phyloP scores from a whole-genome alignment of 1,284 basidiomycete species.

The Naganishia albida region DNA sequence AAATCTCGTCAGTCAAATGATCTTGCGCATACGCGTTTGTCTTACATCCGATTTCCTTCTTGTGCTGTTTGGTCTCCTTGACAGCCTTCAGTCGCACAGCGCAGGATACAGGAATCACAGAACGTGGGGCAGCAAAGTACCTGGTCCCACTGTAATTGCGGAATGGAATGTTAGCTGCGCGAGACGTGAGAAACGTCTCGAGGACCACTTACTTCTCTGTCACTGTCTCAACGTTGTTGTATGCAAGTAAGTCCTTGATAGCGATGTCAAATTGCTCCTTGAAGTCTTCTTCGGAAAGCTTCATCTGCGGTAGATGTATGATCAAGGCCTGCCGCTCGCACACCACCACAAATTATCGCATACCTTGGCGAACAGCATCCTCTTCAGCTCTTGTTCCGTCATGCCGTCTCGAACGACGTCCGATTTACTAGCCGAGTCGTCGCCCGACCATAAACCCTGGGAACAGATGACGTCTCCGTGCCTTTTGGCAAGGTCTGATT shows the following conservation, averaged over 20 bases:
- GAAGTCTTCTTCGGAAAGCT: constrained; percentile 25
- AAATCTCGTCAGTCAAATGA: constrained; percentile 27
- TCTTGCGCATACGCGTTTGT: too few species aligned
- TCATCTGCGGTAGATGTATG: constrained; percentile 8
- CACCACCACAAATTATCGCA: neutral
- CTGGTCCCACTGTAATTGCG: neutral
- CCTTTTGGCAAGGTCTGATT: constrained; percentile 66
- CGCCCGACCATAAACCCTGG: constrained; percentile 47
- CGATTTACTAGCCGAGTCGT: constrained; percentile 57
- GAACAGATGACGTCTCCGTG: constrained; percentile 71
- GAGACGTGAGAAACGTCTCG: neutral
- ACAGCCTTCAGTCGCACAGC: constrained; percentile 4
- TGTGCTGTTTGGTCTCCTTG: constrained; percentile 22
- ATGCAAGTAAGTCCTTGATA: constrained; percentile 74
- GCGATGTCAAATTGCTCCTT: constrained; percentile 67
- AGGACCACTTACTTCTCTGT: constrained; percentile 1
- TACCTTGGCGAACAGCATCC: constrained; percentile 41
- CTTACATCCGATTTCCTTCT: constrained; percentile 17
- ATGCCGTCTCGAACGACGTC: constrained; percentile 75
- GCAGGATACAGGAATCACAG: constrained; percentile 16
- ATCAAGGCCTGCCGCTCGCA: neutral
- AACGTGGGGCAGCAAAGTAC: constrained; percentile 18
- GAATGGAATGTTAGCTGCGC: neutral
- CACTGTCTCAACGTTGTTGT: constrained; percentile 62
- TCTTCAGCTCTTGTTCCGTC: constrained; percentile 58